These are phyloP conservation scores for Leccinum obscurum DNA, from an alignment of 768 basidiomycete species.

Conservation along the genomic window DNA sequence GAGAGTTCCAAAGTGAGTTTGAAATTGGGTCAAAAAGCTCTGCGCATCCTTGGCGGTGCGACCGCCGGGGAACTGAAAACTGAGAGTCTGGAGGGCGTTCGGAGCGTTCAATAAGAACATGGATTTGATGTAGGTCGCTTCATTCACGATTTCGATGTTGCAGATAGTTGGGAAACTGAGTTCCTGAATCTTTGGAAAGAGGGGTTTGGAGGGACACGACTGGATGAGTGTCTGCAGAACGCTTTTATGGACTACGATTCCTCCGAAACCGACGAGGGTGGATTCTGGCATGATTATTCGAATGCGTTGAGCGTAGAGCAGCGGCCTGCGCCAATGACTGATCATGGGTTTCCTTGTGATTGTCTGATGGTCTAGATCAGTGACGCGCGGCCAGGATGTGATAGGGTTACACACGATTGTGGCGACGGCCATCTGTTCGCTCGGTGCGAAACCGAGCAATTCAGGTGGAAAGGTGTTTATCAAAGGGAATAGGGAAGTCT, in stretches of 20 bases:
- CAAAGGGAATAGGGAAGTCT: conserved; percentile 21
- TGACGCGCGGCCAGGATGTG: too few relatives aligned
- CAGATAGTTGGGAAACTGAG: conserved; percentile 17
- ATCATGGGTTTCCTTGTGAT: conserved; percentile 13
- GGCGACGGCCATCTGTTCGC: conserved; percentile 16
- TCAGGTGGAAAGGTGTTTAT: conserved; percentile 19
- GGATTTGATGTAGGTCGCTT: conserved; percentile 12
- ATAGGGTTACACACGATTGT: conserved; percentile 14
- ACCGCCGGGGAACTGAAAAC: conserved; percentile 17
- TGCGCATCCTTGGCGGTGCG: conserved; percentile 19
- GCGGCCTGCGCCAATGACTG: conserved; percentile 20
- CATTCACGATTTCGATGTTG: conserved; percentile 19
- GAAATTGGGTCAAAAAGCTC: conserved; percentile 12
- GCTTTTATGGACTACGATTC: conserved; percentile 15
- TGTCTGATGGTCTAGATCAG: conserved; percentile 6
- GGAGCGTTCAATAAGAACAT: conserved; percentile 13
- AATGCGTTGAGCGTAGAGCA: conserved; percentile 23
- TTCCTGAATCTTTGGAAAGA: conserved; percentile 27
- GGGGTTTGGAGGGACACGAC: conserved; percentile 20
- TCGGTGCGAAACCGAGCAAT: conserved; percentile 16
- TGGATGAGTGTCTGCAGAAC: conserved; percentile 21
- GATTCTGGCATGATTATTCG: conserved; percentile 12
- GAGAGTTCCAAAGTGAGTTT: conserved; percentile 13
- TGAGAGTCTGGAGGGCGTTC: conserved; percentile 7
- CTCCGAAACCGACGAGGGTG: conserved; percentile 8